These are phyloP conservation scores for Endoconidiophora polonica DNA, from an alignment of 2,329 filamentous ascomycete genomes.

Conservation along the genomic window DNA sequence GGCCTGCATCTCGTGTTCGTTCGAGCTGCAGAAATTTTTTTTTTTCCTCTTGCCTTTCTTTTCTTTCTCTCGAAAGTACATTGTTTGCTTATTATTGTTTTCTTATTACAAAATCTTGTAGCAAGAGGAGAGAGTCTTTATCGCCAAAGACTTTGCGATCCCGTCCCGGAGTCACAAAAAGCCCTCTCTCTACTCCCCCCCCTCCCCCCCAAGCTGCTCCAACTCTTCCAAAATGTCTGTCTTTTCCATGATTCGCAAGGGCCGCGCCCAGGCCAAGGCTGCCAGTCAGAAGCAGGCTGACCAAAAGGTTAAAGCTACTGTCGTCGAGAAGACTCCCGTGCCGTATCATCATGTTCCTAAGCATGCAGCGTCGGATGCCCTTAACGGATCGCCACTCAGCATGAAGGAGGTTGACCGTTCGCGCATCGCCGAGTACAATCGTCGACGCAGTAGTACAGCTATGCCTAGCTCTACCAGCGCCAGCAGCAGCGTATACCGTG, in stretches of 20 bases:
- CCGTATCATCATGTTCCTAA: conserved; percentile 13
- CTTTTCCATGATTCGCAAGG: conserved; percentile 10
- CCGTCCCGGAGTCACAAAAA: too few relatives aligned
- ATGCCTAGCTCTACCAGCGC: conserved; percentile 1
- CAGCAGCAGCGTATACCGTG: not conserved
- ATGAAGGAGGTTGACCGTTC: conserved; percentile 3
- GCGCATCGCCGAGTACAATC: conserved; percentile 9
- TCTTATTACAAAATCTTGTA: too few relatives aligned
- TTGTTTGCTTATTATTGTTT: too few relatives aligned
- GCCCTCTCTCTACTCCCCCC: too few relatives aligned
- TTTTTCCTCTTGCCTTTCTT: too few relatives aligned
- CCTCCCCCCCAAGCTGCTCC: too few relatives aligned
- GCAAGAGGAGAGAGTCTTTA: too few relatives aligned
- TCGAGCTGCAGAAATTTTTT: too few relatives aligned
- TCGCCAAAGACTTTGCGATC: too few relatives aligned
- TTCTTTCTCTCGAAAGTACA: too few relatives aligned
- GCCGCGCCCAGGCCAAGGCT: conserved; percentile 11
- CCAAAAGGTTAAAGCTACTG: not conserved
- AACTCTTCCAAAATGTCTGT: conserved; percentile 9
- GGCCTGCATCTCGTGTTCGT: too few relatives aligned
- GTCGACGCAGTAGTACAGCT: conserved; percentile 1
- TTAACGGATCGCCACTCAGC: conserved; percentile 7
- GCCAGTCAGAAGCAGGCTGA: conserved; percentile 3
- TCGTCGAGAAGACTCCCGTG: not conserved
- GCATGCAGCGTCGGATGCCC: conserved; percentile 13